Evolutionary conservation across 768 basidiomycete genomes (phyloP), one percentile per base, ranked within the genome.

Genomic region (Chalciporus sphaerocephalus): DNA sequence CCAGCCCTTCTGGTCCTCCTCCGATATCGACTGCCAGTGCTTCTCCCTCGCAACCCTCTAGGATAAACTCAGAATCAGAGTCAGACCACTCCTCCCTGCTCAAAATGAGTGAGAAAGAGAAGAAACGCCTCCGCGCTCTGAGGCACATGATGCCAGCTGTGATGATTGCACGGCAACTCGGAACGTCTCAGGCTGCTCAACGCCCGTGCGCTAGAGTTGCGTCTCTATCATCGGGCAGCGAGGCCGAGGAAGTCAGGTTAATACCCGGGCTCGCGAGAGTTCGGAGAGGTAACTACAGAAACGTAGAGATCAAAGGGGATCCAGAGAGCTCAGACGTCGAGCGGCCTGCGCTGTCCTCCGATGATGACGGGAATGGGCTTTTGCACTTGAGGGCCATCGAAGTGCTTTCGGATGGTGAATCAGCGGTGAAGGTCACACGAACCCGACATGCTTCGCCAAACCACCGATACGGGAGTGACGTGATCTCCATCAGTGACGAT

Each of bases 301-400:
- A 67, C 42, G 47, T 61, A 24, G 73, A 76, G 6, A 71, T 86
- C 42, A 76, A 67, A 50, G 85, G 83, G 6, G 85, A 86, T 51
- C 61, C 80, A 1, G 83, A 86, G 57, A 84, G 81, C 62, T 75
- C 75, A 18, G 75, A 77, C 25, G 57, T 65, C 21, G 66, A 64
- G 20, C 44, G 1, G 21, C 44, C 48, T 18, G 7, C 9, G 10
- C 37, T 41, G 8, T 21, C 6, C 4, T 32, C 36, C 18, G 42
- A 51, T 23, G 43, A 15, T 15, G 43, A 34, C 8, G 40, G 25
- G 40, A 43, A 28, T 13, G 32, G 27, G 2, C 40, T 28, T 33
- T 13, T 22, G 30, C 25, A 12, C 11, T 32, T 27, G 6, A 45
- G 40, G 35, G 22, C n/a, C 11, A 36, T 42, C 28, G 49, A 53